phyloP scores from a whole-genome alignment of 2,329 filamentous ascomycete species.

The Helotiales sp. region DNA sequence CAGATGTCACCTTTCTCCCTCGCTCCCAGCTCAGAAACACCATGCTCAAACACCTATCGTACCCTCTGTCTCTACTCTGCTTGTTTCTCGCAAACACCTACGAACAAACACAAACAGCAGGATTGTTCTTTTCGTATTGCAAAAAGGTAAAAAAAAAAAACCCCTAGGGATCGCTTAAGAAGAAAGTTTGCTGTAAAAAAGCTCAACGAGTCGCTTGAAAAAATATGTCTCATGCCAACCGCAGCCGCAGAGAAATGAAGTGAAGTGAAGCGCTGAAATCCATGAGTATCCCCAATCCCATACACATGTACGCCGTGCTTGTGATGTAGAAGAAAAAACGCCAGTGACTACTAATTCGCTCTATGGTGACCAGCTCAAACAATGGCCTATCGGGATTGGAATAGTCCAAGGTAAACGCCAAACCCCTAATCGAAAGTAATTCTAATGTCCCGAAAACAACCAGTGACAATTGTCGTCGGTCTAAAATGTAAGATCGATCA shows the following conservation, averaged over 20 bases:
- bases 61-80: not conserved
- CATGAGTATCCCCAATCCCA: not conserved
- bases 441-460: not conserved
- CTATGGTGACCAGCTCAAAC: not conserved
- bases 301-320: not conserved
- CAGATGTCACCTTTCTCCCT: not conserved
- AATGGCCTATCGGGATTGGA: not conserved
- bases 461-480: not conserved
- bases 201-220: not conserved
- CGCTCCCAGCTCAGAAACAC: not conserved
- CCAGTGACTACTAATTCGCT: not conserved
- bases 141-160: not conserved
- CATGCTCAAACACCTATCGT: not conserved
- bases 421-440: not conserved
- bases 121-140: not conserved
- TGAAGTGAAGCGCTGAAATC: not conserved
- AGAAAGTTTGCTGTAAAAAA: conserved; percentile 9
- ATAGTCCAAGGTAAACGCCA: not conserved
- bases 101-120: not conserved
- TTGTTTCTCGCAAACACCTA: not conserved
- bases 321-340: not conserved
- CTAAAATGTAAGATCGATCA: not conserved
- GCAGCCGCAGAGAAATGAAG: not conserved
- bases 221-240: not conserved
- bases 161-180: conserved; percentile 13